Base-by-base conservation (phyloP, 192 early-diverging fungal genomes). In the Backusella mclennaniae region DNA sequence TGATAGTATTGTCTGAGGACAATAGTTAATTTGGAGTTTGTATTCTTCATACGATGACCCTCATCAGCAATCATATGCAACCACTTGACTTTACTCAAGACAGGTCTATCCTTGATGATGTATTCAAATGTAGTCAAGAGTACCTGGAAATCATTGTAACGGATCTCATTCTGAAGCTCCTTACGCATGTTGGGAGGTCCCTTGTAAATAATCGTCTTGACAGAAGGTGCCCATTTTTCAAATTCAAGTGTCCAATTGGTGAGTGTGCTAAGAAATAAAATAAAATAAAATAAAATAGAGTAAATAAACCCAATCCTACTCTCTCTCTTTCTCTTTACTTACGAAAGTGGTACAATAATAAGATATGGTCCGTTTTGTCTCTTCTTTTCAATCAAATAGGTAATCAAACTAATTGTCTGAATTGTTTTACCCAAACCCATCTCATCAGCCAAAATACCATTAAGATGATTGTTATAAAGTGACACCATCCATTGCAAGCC, bases 401-500 rank as follows among this genome's bases (percentile, higher is more conserved):
- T 97, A 71, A 98, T 92, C 52, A 99, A 88, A 66, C 96, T 95
- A 59, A 99, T 94, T 31, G 98, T 98, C 84, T 99, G 98, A 80
- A 99, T 94, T 15, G 92, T 94, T 83, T 94, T 93, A 42, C 93
- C 93, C 42, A 93, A 83, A 69, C 93, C 95, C 96, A 98, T 98
- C 85, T 96, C 95, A 80, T 98, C 97, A 67, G 98, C 98, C 73
- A 99, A 79, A 77, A 99, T 98, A 59, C 98, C 98, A 82, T 99
- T 99, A 38, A 99, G 85, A 66, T 95, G 84, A 84, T 99, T 99
- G 83, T 99, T 99, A 86, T 98, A 99, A 66, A 99, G 85, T 19
- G 96, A 97, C 29, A 98, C 95, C 98, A 99, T 98, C 98, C 98
- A 99, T 87, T 99, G 92, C 26, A 99, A 86, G 74, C 98, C 98